A percentile compares a stretch with the other conserved stretches of the same genome.
These are phyloP conservation scores for Alternaria postmessia DNA, from an alignment of 2,329 filamentous ascomycete genomes.

Conservation along the genomic window DNA sequence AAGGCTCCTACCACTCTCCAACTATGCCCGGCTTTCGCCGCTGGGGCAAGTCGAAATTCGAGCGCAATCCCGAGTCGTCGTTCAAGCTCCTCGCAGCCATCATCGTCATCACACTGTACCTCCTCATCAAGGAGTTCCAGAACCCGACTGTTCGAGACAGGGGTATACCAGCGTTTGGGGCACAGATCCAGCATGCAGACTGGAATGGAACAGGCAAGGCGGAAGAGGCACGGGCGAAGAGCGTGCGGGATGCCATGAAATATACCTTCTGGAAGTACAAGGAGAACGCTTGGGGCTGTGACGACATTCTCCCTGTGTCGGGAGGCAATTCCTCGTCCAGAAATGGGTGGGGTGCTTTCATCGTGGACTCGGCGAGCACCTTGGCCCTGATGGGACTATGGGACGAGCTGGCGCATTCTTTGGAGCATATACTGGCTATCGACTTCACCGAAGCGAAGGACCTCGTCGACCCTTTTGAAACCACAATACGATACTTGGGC, in stretches of 20 bases:
- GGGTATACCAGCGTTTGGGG: slow-evolving; percentile 25
- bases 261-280: slow-evolving; percentile 53
- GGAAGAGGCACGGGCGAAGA: slow-evolving; percentile 45
- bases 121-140: slow-evolving; percentile 50
- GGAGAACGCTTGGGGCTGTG: slow-evolving; percentile 51
- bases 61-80: slow-evolving; percentile 52
- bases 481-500: slow-evolving; percentile 53
- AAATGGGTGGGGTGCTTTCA: slow-evolving; percentile 56
- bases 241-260: slow-evolving; percentile 51
- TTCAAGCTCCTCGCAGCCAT: slow-evolving; percentile 53
- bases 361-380: slow-evolving; percentile 53
- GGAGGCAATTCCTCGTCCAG: slow-evolving; percentile 46
- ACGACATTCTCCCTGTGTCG: slow-evolving; percentile 52
- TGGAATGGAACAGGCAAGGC: slow-evolving; percentile 49
- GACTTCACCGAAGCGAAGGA: slow-evolving; percentile 47
- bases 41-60: slow-evolving; percentile 49
- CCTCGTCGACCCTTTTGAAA: slow-evolving; percentile 54
- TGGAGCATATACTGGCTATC: slow-evolving; percentile 51
- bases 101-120: slow-evolving; percentile 52
- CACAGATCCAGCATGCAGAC: slow-evolving; percentile 43
- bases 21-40: slow-evolving; percentile 48
- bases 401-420: slow-evolving; percentile 51
- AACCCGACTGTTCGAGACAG: slow-evolving; percentile 36
- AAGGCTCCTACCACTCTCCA: slow-evolving; percentile 16
- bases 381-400: slow-evolving; percentile 54